Base-by-base conservation (phyloP, 257 asterid genomes). In the Solanum pimpinellifolium region DNA sequence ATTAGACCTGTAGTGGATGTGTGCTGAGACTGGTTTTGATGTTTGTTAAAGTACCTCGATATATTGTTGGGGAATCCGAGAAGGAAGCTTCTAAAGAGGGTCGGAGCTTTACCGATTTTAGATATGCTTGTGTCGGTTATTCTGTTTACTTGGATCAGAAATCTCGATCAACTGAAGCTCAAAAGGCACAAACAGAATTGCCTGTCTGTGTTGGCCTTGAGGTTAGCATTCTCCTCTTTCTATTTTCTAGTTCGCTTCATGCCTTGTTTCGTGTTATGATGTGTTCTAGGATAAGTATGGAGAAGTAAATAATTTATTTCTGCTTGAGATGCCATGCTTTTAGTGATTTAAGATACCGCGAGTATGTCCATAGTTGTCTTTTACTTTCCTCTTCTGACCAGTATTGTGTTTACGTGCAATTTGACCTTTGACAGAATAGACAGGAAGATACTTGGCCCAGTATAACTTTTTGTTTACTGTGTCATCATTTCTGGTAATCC, bases 201-300 rank as follows among this genome's bases (percentile, higher is more conserved):
- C 99, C 99, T 5, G 90, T 93, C 44, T 97, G 99, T 87, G 89
- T 93, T 47, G 99, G 99, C 85, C 92, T 94, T 89, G 98, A 95
- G 98, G 99, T 97, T 91, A 59, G 94, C 89, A 76, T 91, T 84
- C 75, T 49, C 70, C 73, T 59, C 15, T 60, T 78, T 86, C 15
- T 29, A 21, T 83, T 47, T 49, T 78, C 4, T 46, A 78, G 66
- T 46, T 78, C 87, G 13, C 72, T 70, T 88, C 56, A 62, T 83
- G 87, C 88, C 29, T n/a, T 81, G 84, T 69, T 75, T 11, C 21
- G 31, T 82, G 44, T 60, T 3, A 23, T 72, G 44, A 60, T 42
- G 27, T 52, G 39, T 83, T 15, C 47, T 46, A 29, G 84, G 41
- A 6, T 47, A 27, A 15, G 9, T 49, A 46, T 78, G 84, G 42